Percentiles rank a stretch among this genome's conserved stretches.
These are phyloP conservation scores for Eucalyptus shirleyi DNA, from an alignment of 345 rosid genomes.

Conservation along the genomic window DNA sequence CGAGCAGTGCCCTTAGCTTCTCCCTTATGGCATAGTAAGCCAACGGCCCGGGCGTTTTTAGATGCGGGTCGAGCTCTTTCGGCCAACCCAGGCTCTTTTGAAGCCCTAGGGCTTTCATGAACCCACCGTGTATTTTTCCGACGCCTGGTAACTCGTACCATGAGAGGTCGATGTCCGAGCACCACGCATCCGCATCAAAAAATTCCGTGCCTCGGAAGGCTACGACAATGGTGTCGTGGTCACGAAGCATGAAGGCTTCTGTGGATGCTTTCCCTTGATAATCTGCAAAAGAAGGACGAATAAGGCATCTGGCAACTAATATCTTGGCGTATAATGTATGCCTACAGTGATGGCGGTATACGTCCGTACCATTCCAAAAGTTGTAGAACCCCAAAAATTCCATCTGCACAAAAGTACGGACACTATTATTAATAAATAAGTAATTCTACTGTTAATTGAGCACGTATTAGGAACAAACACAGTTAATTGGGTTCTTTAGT, in stretches of 20 bases:
- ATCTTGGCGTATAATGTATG: not conserved
- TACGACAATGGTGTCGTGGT: conserved; percentile 6
- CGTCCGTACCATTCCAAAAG: conserved; percentile 57
- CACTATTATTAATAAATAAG: not conserved
- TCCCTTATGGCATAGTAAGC: conserved; percentile 51
- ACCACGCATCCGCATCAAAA: conserved; percentile 34
- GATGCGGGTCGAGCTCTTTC: not conserved
- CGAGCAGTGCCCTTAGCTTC: conserved; percentile 9
- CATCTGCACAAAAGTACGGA: conserved; percentile 21
- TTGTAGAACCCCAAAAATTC: conserved; percentile 37
- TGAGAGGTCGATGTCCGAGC: conserved; percentile 29
- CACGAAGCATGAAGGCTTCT: conserved; percentile 16
- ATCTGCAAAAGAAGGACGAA: conserved; percentile 1
- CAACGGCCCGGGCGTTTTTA: not conserved
- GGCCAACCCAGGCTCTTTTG: not conserved
- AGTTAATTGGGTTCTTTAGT: too few species aligned
- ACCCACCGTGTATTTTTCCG: conserved; percentile 49
- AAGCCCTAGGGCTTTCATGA: conserved; percentile 56
- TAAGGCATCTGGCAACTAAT: not conserved
- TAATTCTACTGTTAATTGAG: too few species aligned
- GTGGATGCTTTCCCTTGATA: conserved; percentile 8
- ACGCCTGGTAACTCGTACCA: conserved; percentile 17
- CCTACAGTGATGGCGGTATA: not conserved
- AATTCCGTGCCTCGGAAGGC: conserved; percentile 37
- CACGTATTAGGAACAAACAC: too few species aligned